These are phyloP conservation scores for Neurospora sp. DNA, from an alignment of 495 filamentous ascomycete species.

Conservation along the genomic window DNA sequence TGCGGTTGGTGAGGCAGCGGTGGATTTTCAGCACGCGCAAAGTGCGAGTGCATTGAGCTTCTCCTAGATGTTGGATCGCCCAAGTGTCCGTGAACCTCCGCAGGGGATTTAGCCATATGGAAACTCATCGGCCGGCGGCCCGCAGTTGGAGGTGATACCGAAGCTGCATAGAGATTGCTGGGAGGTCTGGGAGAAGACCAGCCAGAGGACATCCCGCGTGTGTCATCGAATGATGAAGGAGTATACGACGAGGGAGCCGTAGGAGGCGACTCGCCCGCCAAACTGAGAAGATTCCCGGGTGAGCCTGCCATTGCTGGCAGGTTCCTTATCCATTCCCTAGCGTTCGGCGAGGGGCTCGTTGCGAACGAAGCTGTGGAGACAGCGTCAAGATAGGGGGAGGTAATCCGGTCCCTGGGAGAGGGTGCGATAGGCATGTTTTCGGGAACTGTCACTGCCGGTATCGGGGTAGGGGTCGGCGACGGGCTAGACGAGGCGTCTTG, in stretches of 20 bases:
- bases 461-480: conserved; percentile 24
- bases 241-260: conserved; percentile 43
- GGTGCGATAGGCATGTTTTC: background rate
- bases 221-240: conserved; percentile 45
- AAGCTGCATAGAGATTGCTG: conserved; percentile 29
- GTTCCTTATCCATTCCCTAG: conserved; percentile 45
- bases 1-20: conserved; percentile 76
- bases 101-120: conserved; percentile 36
- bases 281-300: conserved; percentile 45
- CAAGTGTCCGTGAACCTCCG: conserved; percentile 35
- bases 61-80: conserved; percentile 31
- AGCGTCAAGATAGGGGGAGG: conserved; percentile 35
- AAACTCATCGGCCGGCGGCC: conserved; percentile 40
- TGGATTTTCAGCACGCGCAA: conserved; percentile 41
- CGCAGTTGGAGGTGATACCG: conserved; percentile 37
- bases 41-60: conserved; percentile 52
- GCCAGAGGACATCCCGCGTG: conserved; percentile 29
- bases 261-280: conserved; percentile 44
- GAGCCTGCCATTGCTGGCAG: conserved; percentile 39
- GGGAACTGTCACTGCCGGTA: background rate
- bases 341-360: conserved; percentile 36
- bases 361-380: conserved; percentile 35
- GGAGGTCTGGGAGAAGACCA: conserved; percentile 33
- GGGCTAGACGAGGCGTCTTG: conserved; percentile 24
- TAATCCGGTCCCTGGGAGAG: conserved; percentile 13